Conservation (phyloP, 495 filamentous ascomycete genomes). For the Neurospora sp. region DNA sequence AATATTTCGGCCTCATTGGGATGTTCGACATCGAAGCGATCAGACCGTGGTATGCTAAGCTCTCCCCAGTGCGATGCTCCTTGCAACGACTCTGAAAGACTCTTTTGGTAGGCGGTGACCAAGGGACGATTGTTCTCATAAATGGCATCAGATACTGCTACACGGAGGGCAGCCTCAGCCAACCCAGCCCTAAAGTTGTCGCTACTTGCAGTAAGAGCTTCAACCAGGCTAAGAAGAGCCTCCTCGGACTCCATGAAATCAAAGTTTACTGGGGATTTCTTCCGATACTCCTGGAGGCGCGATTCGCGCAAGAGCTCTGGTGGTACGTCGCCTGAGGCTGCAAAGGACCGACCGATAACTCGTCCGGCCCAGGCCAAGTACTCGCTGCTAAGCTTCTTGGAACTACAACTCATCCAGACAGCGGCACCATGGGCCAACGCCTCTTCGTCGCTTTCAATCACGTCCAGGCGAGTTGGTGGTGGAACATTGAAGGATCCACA, state of each 20-base stretch:
- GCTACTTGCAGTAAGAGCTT: conserved; percentile 54
- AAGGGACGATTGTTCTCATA: conserved; percentile 35
- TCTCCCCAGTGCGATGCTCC: conserved; percentile 39
- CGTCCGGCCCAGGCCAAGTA: conserved; percentile 79
- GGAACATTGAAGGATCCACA: conserved; percentile 59
- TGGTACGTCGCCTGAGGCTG: conserved; percentile 57
- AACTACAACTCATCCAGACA: conserved; percentile 65
- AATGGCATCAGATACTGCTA: conserved; percentile 48
- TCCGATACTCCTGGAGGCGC: conserved; percentile 38
- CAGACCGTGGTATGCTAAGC: conserved; percentile 38
- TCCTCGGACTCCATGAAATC: conserved; percentile 29
- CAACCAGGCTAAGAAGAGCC: conserved; percentile 52
- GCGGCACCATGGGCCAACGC: conserved; percentile 50
- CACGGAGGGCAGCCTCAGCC: conserved; percentile 66
- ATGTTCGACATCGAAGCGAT: conserved; percentile 15
- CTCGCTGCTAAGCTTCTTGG: conserved; percentile 45
- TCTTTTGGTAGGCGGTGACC: conserved; percentile 38
- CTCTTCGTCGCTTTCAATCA: conserved; percentile 50
- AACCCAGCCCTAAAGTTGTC: conserved; percentile 56
- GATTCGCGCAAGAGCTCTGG: conserved; percentile 48
- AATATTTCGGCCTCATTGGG: conserved; percentile 21
- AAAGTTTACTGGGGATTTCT: conserved; percentile 25
- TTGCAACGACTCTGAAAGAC: conserved; percentile 30
- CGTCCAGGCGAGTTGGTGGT: conserved; percentile 44
- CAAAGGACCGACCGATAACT: conserved; percentile 76